Evolutionary conservation across 2,329 filamentous ascomycete species (phyloP), one percentile per base, ranked within the genome.

Genomic region (Aspergillus sp.): DNA sequence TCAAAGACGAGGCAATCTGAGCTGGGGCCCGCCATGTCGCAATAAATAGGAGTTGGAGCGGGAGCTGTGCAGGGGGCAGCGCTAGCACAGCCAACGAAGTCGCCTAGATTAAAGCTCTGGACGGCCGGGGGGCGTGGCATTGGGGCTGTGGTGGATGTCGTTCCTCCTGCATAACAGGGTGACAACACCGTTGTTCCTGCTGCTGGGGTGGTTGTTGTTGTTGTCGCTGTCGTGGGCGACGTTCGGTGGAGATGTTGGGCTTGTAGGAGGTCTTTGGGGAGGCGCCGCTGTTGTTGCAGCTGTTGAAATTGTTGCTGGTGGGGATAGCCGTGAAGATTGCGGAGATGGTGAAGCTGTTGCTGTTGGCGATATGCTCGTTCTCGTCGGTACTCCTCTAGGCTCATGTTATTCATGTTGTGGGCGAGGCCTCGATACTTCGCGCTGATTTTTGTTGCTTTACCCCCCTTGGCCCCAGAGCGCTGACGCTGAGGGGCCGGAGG

Each of bases 381-480:
- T 46, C 57, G 60, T 52, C 53, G 62, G 44, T 58, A 62, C 25
- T 69, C 65, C 65, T 73, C 61, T 52, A 66, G 62, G 47, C 55
- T 55, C 56, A 56, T 55, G 7, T 33, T 47, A 15, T 27, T 27
- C 17, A 47, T 54, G 45, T 46, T 49, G 45, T 19, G 35, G 39
- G 58, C 63, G n/a, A 19, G 43, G n/a, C 66, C 66, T 53, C 71
- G 68, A 57, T 65, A 64, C 56, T 66, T 73, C 21, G 73, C 68
- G 19, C 70, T 65, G 61, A 69, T 67, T 60, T 74, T 76, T 15
- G 72, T 69, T 40, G 74, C 72, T 58, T 70, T 76, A 7, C 76
- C 75, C 14, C 75, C 76, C 62, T 72, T 77, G 9, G 73, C 72
- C 55, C 75, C 77, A 33, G 76, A 76, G 51, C 70, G 68, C 61